Base-by-base conservation (phyloP, 1,284 basidiomycete genomes). In the Cryptococcus sp. region DNA sequence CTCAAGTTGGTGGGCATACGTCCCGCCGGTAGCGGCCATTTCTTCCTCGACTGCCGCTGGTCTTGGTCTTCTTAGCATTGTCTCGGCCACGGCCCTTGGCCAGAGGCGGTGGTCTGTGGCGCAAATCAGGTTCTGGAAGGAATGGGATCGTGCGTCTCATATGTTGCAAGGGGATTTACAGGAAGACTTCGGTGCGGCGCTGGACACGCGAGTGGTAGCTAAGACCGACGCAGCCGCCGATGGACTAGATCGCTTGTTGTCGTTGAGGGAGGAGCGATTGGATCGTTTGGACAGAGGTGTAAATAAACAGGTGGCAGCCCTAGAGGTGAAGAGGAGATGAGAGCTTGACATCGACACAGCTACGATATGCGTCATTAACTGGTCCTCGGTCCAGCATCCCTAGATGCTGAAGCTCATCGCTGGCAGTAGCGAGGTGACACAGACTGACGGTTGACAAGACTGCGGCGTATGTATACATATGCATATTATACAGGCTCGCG, bases 141-240 rank as follows among this genome's bases (percentile, higher is more conserved):
- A 90, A 69, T 88, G 84, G 79, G 67, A 70, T 28, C 77, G 90
- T 41, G 80, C 90, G 3, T 82, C 82, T 3, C 78, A 82, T 47
- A 86, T 88, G 9, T 74, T 89, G 46, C 80, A 82, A 56, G 79
- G 85, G 45, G 89, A 92, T 75, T 70, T 91, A 16, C 77, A 80
- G 76, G 87, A n/a, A 16, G 49, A 16, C 7, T 42, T 42, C 44
- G 28, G 59, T 45, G 51, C 56, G 7, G 54, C 56, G 1, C 43
- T 69, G 3, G 53, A 63, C 3, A 52, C 60, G 4, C 73, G 80
- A n/a, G 56, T 73, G 7, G 46, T 71, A 9, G 63, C 67, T 2
- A 69, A 67, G 22, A 67, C 73, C 0, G 44, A 52, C 9, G 59
- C 60, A 2, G 67, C 73, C 0, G 68, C 69, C 46, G 59, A 77